Percentiles rank a stretch among this genome's conserved stretches.
Evolutionary conservation across 352 stramenopile species (phyloP).

Genomic region (Aphanomyces cochlioides): DNA sequence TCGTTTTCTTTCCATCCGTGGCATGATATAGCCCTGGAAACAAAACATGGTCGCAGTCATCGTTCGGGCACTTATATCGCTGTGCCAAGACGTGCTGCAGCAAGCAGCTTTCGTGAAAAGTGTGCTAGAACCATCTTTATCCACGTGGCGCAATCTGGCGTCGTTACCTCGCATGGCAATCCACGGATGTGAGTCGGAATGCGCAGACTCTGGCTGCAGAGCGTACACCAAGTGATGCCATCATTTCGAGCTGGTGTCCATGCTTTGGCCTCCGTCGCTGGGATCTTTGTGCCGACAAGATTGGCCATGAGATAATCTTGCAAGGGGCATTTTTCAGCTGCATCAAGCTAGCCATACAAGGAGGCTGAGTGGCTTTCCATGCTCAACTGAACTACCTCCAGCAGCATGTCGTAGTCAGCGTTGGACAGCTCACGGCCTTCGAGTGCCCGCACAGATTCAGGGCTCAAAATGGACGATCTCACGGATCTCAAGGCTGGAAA

Average conservation of each 20-base stretch:
- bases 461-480: slow-evolving; percentile 31
- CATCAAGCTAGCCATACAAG: slow-evolving; percentile 41
- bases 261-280: slow-evolving; percentile 46
- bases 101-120: slow-evolving; percentile 75
- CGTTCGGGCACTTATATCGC: slow-evolving; percentile 51
- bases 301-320: slow-evolving; percentile 66
- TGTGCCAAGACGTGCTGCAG: slow-evolving; percentile 63
- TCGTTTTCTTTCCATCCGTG: slow-evolving; percentile 1
- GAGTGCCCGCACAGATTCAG: slow-evolving; percentile 54
- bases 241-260: slow-evolving; percentile 39
- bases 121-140: slow-evolving; percentile 43
- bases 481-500: slow-evolving; percentile 44
- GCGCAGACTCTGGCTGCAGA: slow-evolving; percentile 60
- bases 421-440: slow-evolving; percentile 72
- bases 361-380: too few species aligned
- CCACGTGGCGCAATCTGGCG: not conserved
- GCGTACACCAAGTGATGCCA: slow-evolving; percentile 37
- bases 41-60: slow-evolving; percentile 46
- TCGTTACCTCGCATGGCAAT: slow-evolving; percentile 48
- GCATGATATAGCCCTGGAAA: slow-evolving; percentile 48
- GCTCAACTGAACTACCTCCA: slow-evolving; percentile 37
- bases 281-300: slow-evolving; percentile 39
- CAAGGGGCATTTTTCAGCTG: slow-evolving; percentile 51
- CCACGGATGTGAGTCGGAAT: slow-evolving; percentile 56
- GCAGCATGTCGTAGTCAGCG: slow-evolving; percentile 78